These are phyloP conservation scores for Geotrichum phurueaensis DNA, from an alignment of 1,139 yeast species.

Conservation along the genomic window DNA sequence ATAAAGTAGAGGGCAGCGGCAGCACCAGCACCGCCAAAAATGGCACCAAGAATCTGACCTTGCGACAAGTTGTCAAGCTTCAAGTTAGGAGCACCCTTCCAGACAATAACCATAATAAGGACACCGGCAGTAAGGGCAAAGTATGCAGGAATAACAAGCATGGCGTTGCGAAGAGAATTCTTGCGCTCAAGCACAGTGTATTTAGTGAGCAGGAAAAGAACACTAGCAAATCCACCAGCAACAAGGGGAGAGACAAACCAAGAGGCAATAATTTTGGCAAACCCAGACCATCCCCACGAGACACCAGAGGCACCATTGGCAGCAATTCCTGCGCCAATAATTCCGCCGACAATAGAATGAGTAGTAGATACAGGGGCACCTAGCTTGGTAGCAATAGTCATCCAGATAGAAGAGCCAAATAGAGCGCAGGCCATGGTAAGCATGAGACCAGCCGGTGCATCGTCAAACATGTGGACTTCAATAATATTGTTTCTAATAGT, in stretches of 20 bases:
- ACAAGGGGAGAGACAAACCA: constrained; percentile 78
- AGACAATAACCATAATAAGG: constrained; percentile 53
- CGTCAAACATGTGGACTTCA: constrained; percentile 44
- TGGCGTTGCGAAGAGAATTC: constrained; percentile 48
- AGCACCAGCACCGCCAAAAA: constrained; percentile 58
- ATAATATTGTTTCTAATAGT: constrained; percentile 61
- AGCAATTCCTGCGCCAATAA: constrained; percentile 71
- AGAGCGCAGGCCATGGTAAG: constrained; percentile 70
- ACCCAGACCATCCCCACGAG: constrained; percentile 73
- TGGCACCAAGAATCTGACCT: constrained; percentile 50
- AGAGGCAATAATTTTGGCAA: constrained; percentile 67
- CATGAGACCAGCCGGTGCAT: constrained; percentile 65
- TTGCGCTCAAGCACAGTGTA: constrained; percentile 57
- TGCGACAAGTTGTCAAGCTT: constrained; percentile 47
- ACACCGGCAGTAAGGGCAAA: constrained; percentile 58
- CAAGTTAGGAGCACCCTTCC: constrained; percentile 72
- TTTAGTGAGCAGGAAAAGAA: constrained; percentile 55
- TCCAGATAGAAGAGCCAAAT: constrained; percentile 71
- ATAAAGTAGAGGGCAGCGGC: constrained; percentile 48
- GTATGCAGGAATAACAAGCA: constrained; percentile 53
- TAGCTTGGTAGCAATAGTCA: constrained; percentile 56
- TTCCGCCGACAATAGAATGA: constrained; percentile 72
- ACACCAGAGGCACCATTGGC: constrained; percentile 55
- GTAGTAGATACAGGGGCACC: constrained; percentile 79
- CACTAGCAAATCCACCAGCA: constrained; percentile 59